Percentiles rank a stretch among this genome's conserved stretches.
These are phyloP conservation scores for Tricharina praecox DNA, from an alignment of 495 filamentous ascomycete species.

Conservation along the genomic window DNA sequence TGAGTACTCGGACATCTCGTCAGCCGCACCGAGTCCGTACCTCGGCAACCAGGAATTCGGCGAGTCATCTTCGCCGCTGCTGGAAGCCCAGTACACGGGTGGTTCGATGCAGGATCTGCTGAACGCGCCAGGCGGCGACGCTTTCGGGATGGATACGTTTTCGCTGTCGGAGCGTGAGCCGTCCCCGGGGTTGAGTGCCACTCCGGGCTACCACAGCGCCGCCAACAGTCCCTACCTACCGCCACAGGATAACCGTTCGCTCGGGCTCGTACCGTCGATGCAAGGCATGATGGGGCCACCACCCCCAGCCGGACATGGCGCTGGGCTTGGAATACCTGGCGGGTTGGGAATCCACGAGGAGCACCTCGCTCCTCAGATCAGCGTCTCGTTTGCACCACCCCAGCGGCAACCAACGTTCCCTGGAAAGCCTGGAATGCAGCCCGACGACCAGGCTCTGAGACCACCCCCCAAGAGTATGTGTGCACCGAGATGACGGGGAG, in stretches of 20 bases:
- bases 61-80: constrained; percentile 64
- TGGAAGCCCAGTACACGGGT: constrained; percentile 40
- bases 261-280: constrained; percentile 35
- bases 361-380: constrained; percentile 76
- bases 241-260: constrained; percentile 48
- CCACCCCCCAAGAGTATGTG: constrained; percentile 68
- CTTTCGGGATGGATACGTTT: constrained; percentile 37
- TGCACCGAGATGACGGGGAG: neutral
- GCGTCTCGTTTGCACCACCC: constrained; percentile 74
- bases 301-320: constrained; percentile 30
- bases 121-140: constrained; percentile 28
- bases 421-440: constrained; percentile 36
- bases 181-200: constrained; percentile 20
- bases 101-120: constrained; percentile 59
- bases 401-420: constrained; percentile 52
- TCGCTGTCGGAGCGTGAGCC: constrained; percentile 50
- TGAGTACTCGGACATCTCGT: constrained; percentile 77
- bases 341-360: constrained; percentile 43
- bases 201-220: constrained; percentile 30
- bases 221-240: constrained; percentile 39
- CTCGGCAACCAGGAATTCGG: constrained; percentile 62
- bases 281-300: constrained; percentile 32
- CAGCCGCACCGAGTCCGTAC: constrained; percentile 63
- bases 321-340: constrained; percentile 37
- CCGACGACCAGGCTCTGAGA: constrained; percentile 62